Percentiles rank a stretch among this genome's conserved stretches.
phyloP scores from a whole-genome alignment of 2,329 filamentous ascomycete species.

The Colletotrichum sp. region DNA sequence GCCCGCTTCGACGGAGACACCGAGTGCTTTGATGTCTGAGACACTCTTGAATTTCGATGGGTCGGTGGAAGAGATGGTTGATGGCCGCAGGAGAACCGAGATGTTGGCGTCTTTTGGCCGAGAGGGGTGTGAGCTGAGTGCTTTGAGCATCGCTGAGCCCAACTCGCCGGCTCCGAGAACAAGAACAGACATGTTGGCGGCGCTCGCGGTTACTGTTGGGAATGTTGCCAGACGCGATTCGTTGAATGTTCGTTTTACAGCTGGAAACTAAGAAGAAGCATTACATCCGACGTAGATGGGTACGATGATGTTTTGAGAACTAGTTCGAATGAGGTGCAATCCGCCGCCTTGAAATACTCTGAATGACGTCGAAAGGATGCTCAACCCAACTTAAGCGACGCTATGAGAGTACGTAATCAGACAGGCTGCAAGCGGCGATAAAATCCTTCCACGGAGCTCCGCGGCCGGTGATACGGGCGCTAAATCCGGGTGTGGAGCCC shows the following conservation, averaged over 20 bases:
- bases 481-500: neutral
- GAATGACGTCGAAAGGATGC: accelerated
- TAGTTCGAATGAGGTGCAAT: accelerated
- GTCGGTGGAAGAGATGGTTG: conserved; percentile 45
- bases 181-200: conserved; percentile 45
- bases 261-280: accelerated
- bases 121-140: conserved; percentile 52
- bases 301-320: neutral
- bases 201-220: accelerated
- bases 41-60: conserved; percentile 39
- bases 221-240: accelerated
- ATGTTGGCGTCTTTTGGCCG: conserved; percentile 40
- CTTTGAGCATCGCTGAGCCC: conserved; percentile 58
- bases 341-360: neutral
- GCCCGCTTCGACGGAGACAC: conserved; percentile 46
- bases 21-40: conserved; percentile 38
- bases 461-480: neutral
- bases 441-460: neutral
- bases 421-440: neutral
- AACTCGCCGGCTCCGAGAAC: conserved; percentile 73
- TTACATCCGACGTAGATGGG: neutral
- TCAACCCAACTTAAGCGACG: neutral
- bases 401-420: neutral
- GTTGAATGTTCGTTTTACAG: accelerated
- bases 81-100: conserved; percentile 58